A percentile compares a stretch with the other conserved stretches of the same genome.
Evolutionary conservation across 1,139 yeast genomes (phyloP).

Genomic region (Pichia sp.): DNA sequence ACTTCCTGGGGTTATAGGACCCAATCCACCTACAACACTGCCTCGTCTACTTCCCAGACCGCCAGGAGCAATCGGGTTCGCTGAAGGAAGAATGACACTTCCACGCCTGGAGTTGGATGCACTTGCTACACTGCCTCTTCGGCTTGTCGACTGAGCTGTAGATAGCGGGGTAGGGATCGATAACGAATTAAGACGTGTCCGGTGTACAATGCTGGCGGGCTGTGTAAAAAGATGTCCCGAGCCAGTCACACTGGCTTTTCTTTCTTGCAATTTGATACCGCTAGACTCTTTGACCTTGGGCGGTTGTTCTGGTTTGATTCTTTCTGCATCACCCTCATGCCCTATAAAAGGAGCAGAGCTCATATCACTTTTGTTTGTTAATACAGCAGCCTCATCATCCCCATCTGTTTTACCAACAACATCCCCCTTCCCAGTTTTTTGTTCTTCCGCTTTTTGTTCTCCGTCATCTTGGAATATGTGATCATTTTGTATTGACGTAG

Average conservation of each 20-base stretch:
- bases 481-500: not conserved
- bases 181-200: conserved; percentile 17
- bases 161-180: conserved; percentile 14
- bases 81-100: conserved; percentile 4
- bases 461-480: no score
- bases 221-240: conserved; percentile 5
- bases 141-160: conserved; percentile 1
- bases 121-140: conserved; percentile 9
- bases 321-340: not conserved
- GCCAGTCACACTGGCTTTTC: not conserved
- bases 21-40: not conserved
- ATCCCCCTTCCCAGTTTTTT: not conserved
- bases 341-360: not conserved
- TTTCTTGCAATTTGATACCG: not conserved
- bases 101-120: conserved; percentile 14
- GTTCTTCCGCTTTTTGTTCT: not conserved
- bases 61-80: not conserved
- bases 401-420: not conserved
- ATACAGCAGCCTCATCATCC: not conserved
- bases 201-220: conserved; percentile 4
- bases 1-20: not conserved
- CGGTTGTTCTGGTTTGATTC: not conserved
- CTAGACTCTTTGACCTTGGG: not conserved
- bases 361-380: not conserved
- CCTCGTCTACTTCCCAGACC: conserved; percentile 7